A percentile compares a stretch with the other conserved stretches of the same genome.
Conservation (phyloP, 352 stramenopile genomes). For the Aphanomyces euteiches region DNA sequence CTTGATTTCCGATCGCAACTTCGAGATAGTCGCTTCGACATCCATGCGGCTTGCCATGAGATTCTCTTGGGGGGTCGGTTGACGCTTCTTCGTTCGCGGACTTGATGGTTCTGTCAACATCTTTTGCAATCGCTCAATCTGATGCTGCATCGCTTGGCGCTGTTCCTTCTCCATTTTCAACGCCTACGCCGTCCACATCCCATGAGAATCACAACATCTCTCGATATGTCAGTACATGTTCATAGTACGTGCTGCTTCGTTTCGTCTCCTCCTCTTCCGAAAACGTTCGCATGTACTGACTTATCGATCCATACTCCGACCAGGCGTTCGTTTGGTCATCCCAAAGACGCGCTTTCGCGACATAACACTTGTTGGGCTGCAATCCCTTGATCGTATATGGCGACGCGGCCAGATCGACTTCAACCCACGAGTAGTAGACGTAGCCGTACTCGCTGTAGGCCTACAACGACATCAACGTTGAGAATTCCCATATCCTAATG, state of each 20-base stretch:
- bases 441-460: slow-evolving; percentile 80
- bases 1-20: slow-evolving; percentile 62
- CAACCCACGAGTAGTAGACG: slow-evolving; percentile 83
- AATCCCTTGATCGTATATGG: slow-evolving; percentile 68
- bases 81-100: slow-evolving; percentile 7
- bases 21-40: slow-evolving; percentile 77
- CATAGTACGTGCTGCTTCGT: slow-evolving; percentile 77
- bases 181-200: slow-evolving; percentile 36
- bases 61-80: slow-evolving; percentile 50
- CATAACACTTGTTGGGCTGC: slow-evolving; percentile 68
- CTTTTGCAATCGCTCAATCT: slow-evolving; percentile 76
- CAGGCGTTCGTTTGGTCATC: slow-evolving; percentile 55
- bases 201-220: no score
- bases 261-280: slow-evolving; percentile 85
- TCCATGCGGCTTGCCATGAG: slow-evolving; percentile 80
- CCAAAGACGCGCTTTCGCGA: slow-evolving; percentile 71
- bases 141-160: slow-evolving; percentile 57
- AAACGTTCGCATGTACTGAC: slow-evolving; percentile 72
- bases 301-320: slow-evolving; percentile 73
- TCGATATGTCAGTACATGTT: slow-evolving; percentile 49
- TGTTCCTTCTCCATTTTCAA: slow-evolving; percentile 77
- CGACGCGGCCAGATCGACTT: slow-evolving; percentile 57
- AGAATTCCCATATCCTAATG: no score
- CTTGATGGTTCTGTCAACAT: slow-evolving; percentile 39
- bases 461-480: slow-evolving; percentile 29